Evolutionary conservation across 345 rosid species (phyloP).

Genomic region (Salix brachista): DNA sequence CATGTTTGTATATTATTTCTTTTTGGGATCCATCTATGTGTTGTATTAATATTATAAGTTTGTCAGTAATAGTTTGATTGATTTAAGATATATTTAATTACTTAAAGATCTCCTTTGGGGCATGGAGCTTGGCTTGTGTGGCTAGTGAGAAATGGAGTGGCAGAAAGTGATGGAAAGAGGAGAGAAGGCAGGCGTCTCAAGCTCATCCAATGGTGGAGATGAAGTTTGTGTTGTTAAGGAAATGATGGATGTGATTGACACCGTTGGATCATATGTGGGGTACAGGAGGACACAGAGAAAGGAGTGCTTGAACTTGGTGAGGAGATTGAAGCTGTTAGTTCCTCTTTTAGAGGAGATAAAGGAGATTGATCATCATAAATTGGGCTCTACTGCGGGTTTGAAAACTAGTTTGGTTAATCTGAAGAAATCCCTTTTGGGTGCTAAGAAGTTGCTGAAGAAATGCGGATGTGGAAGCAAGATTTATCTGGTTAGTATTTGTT

Average conservation of each 20-base stretch:
- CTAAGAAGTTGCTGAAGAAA: constrained; percentile 51
- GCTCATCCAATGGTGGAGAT: constrained; percentile 25
- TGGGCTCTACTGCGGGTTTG: constrained; percentile 11
- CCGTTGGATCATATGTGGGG: constrained; percentile 34
- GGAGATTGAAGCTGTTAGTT: constrained; percentile 54
- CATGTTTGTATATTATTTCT: background rate
- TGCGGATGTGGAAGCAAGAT: constrained; percentile 61
- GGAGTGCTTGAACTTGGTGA: constrained; percentile 52
- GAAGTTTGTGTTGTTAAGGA: constrained; percentile 20
- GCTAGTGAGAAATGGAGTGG: constrained; percentile 18
- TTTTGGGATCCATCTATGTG: background rate
- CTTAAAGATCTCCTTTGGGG: background rate
- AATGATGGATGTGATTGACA: constrained; percentile 41
- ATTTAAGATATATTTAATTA: background rate
- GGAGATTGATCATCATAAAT: constrained; percentile 22
- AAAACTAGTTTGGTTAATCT: constrained; percentile 28
- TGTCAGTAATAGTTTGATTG: background rate
- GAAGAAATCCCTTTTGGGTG: constrained; percentile 39
- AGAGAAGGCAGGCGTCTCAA: constrained; percentile 14
- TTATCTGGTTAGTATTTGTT: constrained; percentile 37
- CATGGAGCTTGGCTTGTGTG: background rate
- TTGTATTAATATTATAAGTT: background rate
- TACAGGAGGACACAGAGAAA: constrained; percentile 50
- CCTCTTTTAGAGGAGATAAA: constrained; percentile 53
- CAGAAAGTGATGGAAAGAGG: constrained; percentile 12